Conservation (phyloP, 106 monocot genomes). For the Triglochin maritima region DNA sequence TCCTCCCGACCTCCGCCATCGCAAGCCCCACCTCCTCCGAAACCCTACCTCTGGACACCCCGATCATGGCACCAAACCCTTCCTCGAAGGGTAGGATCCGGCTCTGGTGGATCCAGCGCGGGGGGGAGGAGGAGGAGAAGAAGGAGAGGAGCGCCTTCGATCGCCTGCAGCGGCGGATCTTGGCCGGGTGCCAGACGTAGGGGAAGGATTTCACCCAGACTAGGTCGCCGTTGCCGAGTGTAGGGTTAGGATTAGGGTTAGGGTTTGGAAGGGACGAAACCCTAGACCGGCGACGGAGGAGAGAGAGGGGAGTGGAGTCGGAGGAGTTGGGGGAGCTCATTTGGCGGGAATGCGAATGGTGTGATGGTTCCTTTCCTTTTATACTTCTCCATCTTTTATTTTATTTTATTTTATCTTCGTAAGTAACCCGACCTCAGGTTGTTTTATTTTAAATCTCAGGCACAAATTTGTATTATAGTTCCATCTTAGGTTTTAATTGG, state of each 20-base stretch:
- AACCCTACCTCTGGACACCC: background rate
- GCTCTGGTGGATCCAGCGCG: constrained; percentile 1
- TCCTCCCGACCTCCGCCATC: constrained; percentile 5
- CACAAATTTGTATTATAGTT: too few relatives aligned
- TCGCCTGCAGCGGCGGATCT: background rate
- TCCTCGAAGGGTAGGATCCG: constrained; percentile 3
- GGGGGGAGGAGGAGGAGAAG: background rate
- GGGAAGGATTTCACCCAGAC: constrained; percentile 16
- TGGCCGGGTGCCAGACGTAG: constrained; percentile 8
- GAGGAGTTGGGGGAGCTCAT: background rate
- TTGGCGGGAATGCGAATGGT: too few relatives aligned
- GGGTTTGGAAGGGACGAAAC: background rate
- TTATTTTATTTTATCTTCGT: too few relatives aligned
- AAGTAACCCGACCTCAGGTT: too few relatives aligned
- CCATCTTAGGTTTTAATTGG: too few relatives aligned
- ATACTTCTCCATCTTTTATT: too few relatives aligned
- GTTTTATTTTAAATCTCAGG: too few relatives aligned
- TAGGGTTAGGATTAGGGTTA: background rate
- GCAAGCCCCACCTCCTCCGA: background rate
- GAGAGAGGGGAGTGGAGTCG: background rate
- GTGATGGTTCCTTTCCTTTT: too few relatives aligned
- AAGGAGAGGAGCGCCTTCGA: background rate
- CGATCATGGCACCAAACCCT: background rate
- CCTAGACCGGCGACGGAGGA: background rate
- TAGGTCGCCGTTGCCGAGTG: constrained; percentile 6